Evolutionary conservation across 192 early-diverging fungal species (phyloP).

Genomic region (Gryganskiella cystojenkinii): DNA sequence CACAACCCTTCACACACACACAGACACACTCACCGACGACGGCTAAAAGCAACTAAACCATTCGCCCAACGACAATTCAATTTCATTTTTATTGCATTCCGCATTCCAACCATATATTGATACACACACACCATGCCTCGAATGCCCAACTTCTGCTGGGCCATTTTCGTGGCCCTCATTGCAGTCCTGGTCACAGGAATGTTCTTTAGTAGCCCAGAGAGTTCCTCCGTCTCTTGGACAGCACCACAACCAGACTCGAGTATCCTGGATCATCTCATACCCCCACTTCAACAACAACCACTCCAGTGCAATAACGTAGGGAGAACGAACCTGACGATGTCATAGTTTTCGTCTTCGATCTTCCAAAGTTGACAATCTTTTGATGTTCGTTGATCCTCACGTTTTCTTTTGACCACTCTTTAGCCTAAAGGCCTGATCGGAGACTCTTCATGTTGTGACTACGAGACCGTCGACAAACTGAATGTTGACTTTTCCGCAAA

Average conservation of each 20-base stretch:
- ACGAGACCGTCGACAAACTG: constrained; percentile 77
- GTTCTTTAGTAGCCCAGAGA: constrained; percentile 13
- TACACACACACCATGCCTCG: constrained; percentile 17
- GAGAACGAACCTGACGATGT: too few relatives aligned
- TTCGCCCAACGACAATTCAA: neutral
- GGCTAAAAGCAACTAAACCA: neutral
- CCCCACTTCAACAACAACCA: neutral
- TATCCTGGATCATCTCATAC: neutral
- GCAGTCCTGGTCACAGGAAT: constrained; percentile 39
- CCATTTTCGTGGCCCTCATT: constrained; percentile 34
- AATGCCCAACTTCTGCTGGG: constrained; percentile 11
- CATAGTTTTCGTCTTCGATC: neutral
- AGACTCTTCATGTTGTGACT: constrained; percentile 76
- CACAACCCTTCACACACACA: too few relatives aligned
- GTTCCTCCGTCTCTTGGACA: too few relatives aligned
- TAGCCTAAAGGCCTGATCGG: constrained; percentile 67
- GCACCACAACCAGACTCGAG: too few relatives aligned
- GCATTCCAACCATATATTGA: neutral
- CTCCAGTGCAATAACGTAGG: constrained; percentile 40
- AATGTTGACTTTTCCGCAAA: constrained; percentile 77
- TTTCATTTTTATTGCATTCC: neutral
- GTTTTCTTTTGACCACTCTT: constrained; percentile 1
- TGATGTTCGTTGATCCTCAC: neutral
- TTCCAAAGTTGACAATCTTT: neutral
- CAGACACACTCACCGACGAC: too few relatives aligned